Percentiles rank a stretch among this genome's conserved stretches.
These are phyloP conservation scores for Wallemia hederae DNA, from an alignment of 1,284 basidiomycete species.

Conservation along the genomic window DNA sequence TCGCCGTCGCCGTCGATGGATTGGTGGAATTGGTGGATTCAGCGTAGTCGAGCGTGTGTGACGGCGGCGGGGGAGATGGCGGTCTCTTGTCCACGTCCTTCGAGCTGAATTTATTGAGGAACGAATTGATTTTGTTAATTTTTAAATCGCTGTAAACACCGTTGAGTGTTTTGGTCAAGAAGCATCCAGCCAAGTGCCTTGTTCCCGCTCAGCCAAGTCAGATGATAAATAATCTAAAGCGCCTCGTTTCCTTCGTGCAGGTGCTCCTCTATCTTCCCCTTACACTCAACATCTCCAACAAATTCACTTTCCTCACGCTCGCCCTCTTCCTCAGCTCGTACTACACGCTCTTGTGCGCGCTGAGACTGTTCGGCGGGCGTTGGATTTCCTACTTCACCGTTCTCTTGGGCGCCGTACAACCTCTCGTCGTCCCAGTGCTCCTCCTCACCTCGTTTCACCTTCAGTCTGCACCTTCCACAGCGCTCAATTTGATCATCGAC, in stretches of 20 bases:
- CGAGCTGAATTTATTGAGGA: not conserved
- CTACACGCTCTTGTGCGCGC: conserved; percentile 40
- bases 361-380: conserved; percentile 27
- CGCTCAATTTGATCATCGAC: conserved; percentile 12
- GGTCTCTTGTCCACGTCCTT: not conserved
- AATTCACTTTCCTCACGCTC: not conserved
- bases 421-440: conserved; percentile 42
- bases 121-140: not conserved
- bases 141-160: too few relatives aligned
- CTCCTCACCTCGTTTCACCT: conserved; percentile 27
- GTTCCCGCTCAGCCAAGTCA: too few relatives aligned
- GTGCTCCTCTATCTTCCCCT: not conserved
- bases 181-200: too few relatives aligned
- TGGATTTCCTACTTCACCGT: conserved; percentile 28
- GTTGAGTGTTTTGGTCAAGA: too few relatives aligned
- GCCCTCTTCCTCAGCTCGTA: conserved; percentile 16
- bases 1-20: not conserved
- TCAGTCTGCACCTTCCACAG: conserved; percentile 29
- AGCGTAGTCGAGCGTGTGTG: too few relatives aligned
- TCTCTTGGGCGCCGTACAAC: conserved; percentile 47
- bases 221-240: not conserved
- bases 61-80: not conserved
- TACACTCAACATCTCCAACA: not conserved
- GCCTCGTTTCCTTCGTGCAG: not conserved
- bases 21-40: too few relatives aligned